Percentiles rank a stretch among this genome's conserved stretches.
phyloP scores from a whole-genome alignment of 2,329 filamentous ascomycete genomes.

The Trichoderma guizhouense region DNA sequence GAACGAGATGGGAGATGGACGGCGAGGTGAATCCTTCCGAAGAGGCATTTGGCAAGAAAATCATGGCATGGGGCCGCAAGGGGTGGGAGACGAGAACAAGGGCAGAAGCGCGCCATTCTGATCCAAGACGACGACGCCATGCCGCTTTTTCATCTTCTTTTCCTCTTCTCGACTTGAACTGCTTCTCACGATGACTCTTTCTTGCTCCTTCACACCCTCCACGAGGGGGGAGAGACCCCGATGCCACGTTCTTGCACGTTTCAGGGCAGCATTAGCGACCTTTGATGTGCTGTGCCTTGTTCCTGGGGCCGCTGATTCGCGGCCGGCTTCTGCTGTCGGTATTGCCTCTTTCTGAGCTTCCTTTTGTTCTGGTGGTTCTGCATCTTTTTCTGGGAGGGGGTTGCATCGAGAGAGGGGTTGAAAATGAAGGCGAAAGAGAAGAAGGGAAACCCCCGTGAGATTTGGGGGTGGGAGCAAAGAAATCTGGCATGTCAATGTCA shows the following conservation, averaged over 20 bases:
- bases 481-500: background rate
- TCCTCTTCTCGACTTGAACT: background rate
- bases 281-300: background rate
- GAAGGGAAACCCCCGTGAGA: background rate
- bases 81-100: background rate
- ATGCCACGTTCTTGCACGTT: constrained; percentile 20
- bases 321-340: constrained; percentile 1
- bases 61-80: background rate
- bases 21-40: background rate
- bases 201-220: background rate
- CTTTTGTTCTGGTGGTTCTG: background rate
- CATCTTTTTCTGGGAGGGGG: background rate
- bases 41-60: background rate
- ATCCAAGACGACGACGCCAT: background rate
- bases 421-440: background rate
- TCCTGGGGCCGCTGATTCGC: background rate
- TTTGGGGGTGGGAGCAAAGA: background rate
- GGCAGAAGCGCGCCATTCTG: background rate
- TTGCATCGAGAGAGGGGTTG: background rate
- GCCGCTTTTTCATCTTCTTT: background rate
- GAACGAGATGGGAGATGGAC: background rate
- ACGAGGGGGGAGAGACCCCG: background rate
- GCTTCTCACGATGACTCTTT: background rate
- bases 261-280: constrained; percentile 17
- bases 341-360: background rate